Base-by-base conservation (phyloP, 805 yeast species). In the Dipodascus geniculatus region DNA sequence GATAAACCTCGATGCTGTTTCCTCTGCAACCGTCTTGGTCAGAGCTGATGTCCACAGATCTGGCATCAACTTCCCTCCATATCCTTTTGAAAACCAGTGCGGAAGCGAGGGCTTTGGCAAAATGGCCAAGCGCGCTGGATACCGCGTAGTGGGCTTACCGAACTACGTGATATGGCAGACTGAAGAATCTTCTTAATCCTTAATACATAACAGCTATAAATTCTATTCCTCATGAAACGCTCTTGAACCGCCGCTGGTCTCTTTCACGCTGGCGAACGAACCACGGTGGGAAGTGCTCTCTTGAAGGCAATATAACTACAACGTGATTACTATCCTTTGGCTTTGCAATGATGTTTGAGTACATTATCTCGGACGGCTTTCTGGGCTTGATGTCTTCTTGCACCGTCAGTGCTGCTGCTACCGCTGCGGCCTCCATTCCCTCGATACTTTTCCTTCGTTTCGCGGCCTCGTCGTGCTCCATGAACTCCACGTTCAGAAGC, bases 41-140 rank as follows among this genome's bases (percentile, higher is more conserved):
- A 86, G 87, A 63, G 95, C 95, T 9, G 95, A 88, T 62, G 96
- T 87, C 52, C 96, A 87, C 67, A 76, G 96, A 69, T 93, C 87
- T 65, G 96, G 96, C 51, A 95, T 95, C 52, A 87, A 87, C 91
- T 87, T 87, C 77, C 96, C 96, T 22, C 81, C 86, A 52, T 87
- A 87, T 79, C 90, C 96, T 59, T 87, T 88, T 72, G 86, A 87
- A 63, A 89, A 87, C 68, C 76, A 87, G 67, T 87, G 86, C 55
- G 96, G 87, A 70, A 87, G 95, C 2, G 96, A 87, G 69, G 96
- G 96, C 22, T 87, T 87, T 69, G 95, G 60, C 85, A 83, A 60
- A 62, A 75, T 88, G 83, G 82, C 89, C 20, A 82, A 75, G 60
- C 71, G 73, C 57, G 83, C 87, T 85, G 95, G 95, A 3, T 86